Evolutionary conservation across 2,329 filamentous ascomycete genomes (phyloP), one percentile per base, ranked within the genome.

Genomic region (Geosmithia flava): DNA sequence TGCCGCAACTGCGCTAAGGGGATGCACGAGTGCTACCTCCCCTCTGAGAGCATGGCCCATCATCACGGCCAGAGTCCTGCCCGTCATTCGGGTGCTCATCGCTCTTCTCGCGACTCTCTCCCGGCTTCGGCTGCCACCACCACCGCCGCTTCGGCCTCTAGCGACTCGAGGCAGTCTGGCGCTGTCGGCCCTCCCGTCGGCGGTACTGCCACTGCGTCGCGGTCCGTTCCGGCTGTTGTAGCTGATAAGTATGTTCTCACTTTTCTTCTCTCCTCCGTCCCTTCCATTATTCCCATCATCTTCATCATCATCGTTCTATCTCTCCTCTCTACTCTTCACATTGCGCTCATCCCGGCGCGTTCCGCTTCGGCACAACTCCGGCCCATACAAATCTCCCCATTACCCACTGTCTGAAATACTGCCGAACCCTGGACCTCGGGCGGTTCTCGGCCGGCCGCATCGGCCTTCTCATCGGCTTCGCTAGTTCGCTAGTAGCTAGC

Each of bases 1-100:
- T 80, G 76, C 67, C 76, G 77, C 59, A 80, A 80, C 63, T 80
- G 76, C 63, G 74, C 75, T 45, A 80, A 80, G 62, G 76, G 76
- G 51, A 74, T 79, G 73, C 76, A 80, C 61, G 75, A 80, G 49
- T 80, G 76, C 64, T 80, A 80, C 59, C 64, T 80, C 19, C 76
- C 76, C 40, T 79, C 75, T 29, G 76, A 80, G 63, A 76, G 70
- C 51, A 73, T 77, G 68, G 71, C 72, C 53, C 76, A 79, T 59
- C 72, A 76, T 53, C 75, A 78, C 55, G 75, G 76, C 51, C 74
- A 78, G 51, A 78, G 75, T 50, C 76, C 76, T 44, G 74, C 75
- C 48, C 70, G 73, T 44, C 65, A 68, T 52, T 54, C 63, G 40
- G 66, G 65, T 49, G 67, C 69, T 47, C 71, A 73, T 58, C 70